Base-by-base conservation (phyloP, 495 filamentous ascomycete species). In the Aspergillus cristatus region DNA sequence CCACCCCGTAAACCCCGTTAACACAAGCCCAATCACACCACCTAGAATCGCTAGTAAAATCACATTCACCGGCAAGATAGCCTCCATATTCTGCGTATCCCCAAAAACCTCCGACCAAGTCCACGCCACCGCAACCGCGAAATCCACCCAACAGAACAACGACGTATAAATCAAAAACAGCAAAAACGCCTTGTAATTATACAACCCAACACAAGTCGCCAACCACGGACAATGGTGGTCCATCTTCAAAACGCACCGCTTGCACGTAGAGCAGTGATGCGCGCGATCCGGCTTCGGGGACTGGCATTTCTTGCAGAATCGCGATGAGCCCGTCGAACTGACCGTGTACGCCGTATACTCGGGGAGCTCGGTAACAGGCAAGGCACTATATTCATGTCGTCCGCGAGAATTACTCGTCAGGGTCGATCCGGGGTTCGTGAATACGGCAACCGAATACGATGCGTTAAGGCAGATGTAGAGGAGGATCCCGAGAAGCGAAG, bases 201-300 rank as follows among this genome's bases (percentile, higher is more conserved):
- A 73, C 40, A 98, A 62, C 16, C 93, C 93, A 32, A 98, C 82
- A 54, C 91, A 98, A 2, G 86, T 96, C 14, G 93, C 91, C 33
- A 97, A 72, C 91, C 91, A 98, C 5, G 91, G 91, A 51, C 91
- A 98, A 64, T 98, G 91, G 58, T 98, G 91, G 58, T 98, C 91
- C 91, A 98, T 98, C 63, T 97, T 97, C 53, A 97, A 68, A 8
- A 98, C 90, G 57, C 91, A 98, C 43, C 81, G 79, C 39, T 79
- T 76, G 60, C 91, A 98, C 11, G 86, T 85, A 10, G 83, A 90
- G 70, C 91, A 98, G 68, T 98, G 91, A 55, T 98, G 91, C 24
- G 93, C 78, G 18, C 91, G 89, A 62, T 97, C 93, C 29, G 91
- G 91, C 64, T 98, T 98, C 35, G 78, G 76, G 20, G 77, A 78